phyloP scores from a whole-genome alignment of 1,284 basidiomycete genomes.

The Rugosomyces carneus region DNA sequence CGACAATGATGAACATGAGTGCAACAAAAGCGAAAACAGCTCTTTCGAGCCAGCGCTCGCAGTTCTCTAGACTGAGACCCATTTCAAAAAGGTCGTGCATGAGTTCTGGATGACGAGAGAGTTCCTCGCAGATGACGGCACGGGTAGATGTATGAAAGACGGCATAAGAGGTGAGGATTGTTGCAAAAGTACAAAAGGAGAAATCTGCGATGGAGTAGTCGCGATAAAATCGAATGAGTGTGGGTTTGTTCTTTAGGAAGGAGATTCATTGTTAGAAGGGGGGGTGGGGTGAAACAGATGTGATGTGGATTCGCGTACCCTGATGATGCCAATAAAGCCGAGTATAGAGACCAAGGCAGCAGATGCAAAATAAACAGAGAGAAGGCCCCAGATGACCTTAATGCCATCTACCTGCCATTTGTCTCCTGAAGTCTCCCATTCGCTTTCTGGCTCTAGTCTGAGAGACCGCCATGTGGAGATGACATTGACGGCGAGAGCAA shows the following conservation, averaged over 20 bases:
- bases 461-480: constrained; percentile 53
- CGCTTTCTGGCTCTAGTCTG: constrained; percentile 61
- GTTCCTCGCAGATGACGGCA: constrained; percentile 61
- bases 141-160: constrained; percentile 53
- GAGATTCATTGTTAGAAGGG: constrained; percentile 2
- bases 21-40: constrained; percentile 52
- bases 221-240: constrained; percentile 56
- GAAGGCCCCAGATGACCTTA: constrained; percentile 58
- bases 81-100: constrained; percentile 65
- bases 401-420: constrained; percentile 55
- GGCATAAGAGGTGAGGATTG: constrained; percentile 49
- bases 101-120: constrained; percentile 66
- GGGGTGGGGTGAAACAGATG: background rate
- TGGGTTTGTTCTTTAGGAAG: constrained; percentile 39
- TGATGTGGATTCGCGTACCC: too few relatives aligned
- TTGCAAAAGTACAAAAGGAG: constrained; percentile 53
- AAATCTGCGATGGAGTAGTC: constrained; percentile 74
- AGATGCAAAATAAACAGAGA: constrained; percentile 58
- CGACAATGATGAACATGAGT: constrained; percentile 53
- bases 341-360: constrained; percentile 55
- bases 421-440: constrained; percentile 63
- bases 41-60: constrained; percentile 69
- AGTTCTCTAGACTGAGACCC: constrained; percentile 70
- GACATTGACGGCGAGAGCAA: constrained; percentile 48
- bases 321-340: constrained; percentile 62